These are phyloP conservation scores for Argentina anserina DNA, from an alignment of 306 rosid species.

Conservation along the genomic window DNA sequence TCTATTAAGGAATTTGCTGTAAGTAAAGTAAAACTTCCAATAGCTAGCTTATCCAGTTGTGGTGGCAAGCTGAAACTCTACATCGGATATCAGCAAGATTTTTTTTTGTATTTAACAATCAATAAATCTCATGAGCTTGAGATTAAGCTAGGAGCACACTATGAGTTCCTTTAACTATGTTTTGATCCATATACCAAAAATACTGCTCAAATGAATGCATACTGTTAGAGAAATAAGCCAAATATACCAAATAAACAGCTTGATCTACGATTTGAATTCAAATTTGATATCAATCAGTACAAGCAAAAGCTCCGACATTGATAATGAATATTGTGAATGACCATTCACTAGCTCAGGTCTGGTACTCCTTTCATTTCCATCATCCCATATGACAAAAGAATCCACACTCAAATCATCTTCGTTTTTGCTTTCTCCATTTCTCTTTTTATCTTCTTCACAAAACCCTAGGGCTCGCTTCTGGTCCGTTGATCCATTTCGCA, in stretches of 20 bases:
- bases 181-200: neutral
- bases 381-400: too few relatives aligned
- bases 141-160: neutral
- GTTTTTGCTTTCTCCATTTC: neutral
- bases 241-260: neutral
- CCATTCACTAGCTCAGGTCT: neutral
- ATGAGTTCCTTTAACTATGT: neutral
- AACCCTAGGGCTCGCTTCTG: neutral
- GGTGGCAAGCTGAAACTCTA: neutral
- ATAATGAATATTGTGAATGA: neutral
- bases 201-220: neutral
- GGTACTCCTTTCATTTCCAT: neutral
- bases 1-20: neutral
- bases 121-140: neutral
- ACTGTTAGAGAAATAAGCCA: neutral
- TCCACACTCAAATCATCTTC: neutral
- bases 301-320: neutral
- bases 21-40: neutral
- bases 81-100: neutral
- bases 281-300: neutral
- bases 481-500: slow-evolving; percentile 42
- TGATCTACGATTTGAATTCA: neutral
- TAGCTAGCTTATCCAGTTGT: neutral
- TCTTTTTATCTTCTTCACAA: neutral
- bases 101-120: neutral